Percentiles rank a stretch among this genome's conserved stretches.
These are phyloP conservation scores for Asterella californica DNA, from an alignment of 225 moss, liverwort and hornwort species.

Conservation along the genomic window DNA sequence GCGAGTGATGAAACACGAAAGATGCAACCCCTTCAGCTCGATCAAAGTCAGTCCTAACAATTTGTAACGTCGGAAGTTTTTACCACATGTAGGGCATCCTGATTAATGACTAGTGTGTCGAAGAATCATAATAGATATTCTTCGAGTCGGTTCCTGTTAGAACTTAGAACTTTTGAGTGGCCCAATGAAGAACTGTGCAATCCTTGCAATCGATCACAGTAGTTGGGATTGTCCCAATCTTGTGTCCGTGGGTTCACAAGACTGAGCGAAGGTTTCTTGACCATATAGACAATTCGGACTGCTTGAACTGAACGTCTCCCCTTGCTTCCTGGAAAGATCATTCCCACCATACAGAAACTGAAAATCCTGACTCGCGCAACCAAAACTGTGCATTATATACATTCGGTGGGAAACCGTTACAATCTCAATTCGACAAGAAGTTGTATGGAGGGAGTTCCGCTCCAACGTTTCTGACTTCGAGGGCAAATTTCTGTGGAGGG, in stretches of 20 bases:
- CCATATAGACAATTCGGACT: not conserved
- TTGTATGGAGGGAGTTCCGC: not conserved
- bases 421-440: not conserved
- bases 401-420: not conserved
- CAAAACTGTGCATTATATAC: not conserved
- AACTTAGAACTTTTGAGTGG: too few species aligned
- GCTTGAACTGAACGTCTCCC: not conserved
- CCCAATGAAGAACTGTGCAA: too few species aligned
- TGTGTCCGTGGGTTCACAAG: not conserved
- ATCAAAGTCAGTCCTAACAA: too few species aligned
- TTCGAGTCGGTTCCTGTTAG: too few species aligned
- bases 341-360: not conserved
- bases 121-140: too few species aligned
- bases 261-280: not conserved
- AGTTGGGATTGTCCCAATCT: not conserved
- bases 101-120: too few species aligned
- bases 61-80: too few species aligned
- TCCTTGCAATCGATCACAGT: not conserved
- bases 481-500: not conserved
- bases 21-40: too few species aligned
- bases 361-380: not conserved
- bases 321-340: not conserved
- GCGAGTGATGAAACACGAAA: too few species aligned
- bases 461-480: not conserved
- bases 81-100: too few species aligned